These are phyloP conservation scores for Paralagenidium karlingii DNA, from an alignment of 352 stramenopile species.

Conservation along the genomic window DNA sequence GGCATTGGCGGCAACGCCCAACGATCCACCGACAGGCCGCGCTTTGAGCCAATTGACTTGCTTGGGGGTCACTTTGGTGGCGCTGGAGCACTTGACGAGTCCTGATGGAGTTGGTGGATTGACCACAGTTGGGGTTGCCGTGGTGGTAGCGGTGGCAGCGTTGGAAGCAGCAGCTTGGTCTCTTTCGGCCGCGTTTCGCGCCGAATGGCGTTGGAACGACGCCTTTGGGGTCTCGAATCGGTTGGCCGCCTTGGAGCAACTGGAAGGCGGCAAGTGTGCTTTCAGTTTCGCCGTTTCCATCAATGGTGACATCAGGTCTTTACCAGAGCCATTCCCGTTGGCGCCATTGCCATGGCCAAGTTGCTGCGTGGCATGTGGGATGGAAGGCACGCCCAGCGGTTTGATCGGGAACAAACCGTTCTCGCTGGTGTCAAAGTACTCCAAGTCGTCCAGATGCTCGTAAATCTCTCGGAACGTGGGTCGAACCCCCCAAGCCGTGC, in stretches of 20 bases:
- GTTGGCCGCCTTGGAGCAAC: constrained; percentile 24
- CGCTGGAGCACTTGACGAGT: no score
- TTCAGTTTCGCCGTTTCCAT: constrained; percentile 12
- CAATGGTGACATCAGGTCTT: constrained; percentile 45
- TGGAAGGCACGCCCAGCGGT: constrained; percentile 9
- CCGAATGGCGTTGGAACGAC: constrained; percentile 3
- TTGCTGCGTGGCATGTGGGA: constrained; percentile 2
- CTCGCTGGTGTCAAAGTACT: constrained; percentile 66
- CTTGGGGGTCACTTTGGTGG: constrained; percentile 16
- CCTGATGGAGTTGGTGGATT: no score
- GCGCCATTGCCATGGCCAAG: not conserved
- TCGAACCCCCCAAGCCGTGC: constrained; percentile 61
- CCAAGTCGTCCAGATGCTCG: constrained; percentile 61
- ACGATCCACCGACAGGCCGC: constrained; percentile 43
- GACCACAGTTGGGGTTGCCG: no score
- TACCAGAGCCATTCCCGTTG: constrained; percentile 4
- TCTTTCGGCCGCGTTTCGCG: constrained; percentile 1
- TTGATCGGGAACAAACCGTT: constrained; percentile 72
- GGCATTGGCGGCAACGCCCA: constrained; percentile 3
- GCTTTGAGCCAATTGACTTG: constrained; percentile 74
- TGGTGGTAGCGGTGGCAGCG: constrained; percentile 1
- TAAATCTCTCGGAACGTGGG: constrained; percentile 70
- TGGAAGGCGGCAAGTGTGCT: constrained; percentile 25
- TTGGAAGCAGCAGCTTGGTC: not conserved
- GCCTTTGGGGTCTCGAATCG: constrained; percentile 42